Evolutionary conservation across 352 stramenopile species (phyloP).

Genomic region (Blastocystis sp.): DNA sequence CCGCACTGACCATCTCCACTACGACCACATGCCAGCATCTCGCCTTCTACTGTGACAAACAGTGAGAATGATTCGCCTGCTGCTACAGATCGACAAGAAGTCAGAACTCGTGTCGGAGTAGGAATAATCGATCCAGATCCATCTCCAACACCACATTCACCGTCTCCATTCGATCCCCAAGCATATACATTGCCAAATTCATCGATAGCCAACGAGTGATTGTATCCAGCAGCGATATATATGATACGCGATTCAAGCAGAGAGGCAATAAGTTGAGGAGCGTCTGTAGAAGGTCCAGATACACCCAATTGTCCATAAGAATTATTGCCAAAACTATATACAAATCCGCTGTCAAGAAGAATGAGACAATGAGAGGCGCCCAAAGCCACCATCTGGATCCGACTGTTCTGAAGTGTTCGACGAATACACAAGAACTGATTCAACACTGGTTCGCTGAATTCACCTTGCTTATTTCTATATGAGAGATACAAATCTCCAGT

Average conservation of each 20-base stretch:
- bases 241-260: background rate
- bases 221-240: background rate
- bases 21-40: background rate
- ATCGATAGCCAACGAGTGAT: conserved; percentile 26
- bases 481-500: conserved; percentile 18
- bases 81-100: background rate
- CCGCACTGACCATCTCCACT: conserved; percentile 21
- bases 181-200: conserved; percentile 54
- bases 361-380: background rate
- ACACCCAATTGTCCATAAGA: background rate
- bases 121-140: background rate
- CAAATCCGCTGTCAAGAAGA: conserved; percentile 32
- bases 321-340: conserved; percentile 68
- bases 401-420: background rate
- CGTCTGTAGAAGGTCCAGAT: background rate
- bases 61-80: background rate
- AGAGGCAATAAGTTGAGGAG: background rate
- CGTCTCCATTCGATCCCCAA: conserved; percentile 61
- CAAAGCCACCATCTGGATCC: background rate
- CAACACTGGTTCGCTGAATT: background rate
- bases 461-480: background rate
- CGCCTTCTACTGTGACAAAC: background rate
- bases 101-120: background rate
- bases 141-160: background rate
- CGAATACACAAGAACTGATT: conserved; percentile 36